phyloP scores from a whole-genome alignment of 2,329 filamentous ascomycete genomes.

The Aspergillus candidus region DNA sequence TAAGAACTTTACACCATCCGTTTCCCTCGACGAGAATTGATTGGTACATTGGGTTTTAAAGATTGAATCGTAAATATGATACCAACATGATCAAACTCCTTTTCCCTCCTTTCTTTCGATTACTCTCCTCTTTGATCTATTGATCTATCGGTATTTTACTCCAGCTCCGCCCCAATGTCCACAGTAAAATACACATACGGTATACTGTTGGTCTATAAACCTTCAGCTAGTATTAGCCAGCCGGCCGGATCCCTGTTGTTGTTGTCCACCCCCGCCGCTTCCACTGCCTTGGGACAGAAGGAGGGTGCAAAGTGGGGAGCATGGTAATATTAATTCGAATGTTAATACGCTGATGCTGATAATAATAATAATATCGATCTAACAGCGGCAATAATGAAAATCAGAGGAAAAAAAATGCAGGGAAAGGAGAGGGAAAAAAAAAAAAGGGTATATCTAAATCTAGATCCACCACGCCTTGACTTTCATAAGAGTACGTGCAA shows the following conservation, averaged over 20 bases:
- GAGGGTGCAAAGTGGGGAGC: slow-evolving; percentile 9
- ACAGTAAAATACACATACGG: not conserved
- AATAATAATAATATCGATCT: not conserved
- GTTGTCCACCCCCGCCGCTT: slow-evolving; percentile 19
- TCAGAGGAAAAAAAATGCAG: too few species aligned
- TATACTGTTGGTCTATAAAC: slow-evolving; percentile 9
- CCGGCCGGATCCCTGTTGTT: slow-evolving; percentile 17
- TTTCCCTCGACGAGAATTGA: not conserved
- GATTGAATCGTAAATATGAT: too few species aligned
- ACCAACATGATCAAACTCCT: too few species aligned
- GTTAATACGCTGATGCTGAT: not conserved
- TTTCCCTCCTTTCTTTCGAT: too few species aligned
- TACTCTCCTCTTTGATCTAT: too few species aligned
- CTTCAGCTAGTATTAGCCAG: slow-evolving; percentile 11
- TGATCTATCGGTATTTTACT: too few species aligned
- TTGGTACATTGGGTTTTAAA: too few species aligned
- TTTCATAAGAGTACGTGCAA: slow-evolving; percentile 2
- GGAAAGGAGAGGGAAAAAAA: not conserved
- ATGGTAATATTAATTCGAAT: not conserved
- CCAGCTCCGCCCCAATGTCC: too few species aligned
- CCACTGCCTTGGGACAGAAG: slow-evolving; percentile 21
- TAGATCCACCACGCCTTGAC: slow-evolving; percentile 20
- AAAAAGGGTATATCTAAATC: slow-evolving; percentile 21
- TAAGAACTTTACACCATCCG: not conserved
- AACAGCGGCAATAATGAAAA: too few species aligned